These are phyloP conservation scores for Singerocomus inundabilis DNA, from an alignment of 1,284 basidiomycete genomes.

Conservation along the genomic window DNA sequence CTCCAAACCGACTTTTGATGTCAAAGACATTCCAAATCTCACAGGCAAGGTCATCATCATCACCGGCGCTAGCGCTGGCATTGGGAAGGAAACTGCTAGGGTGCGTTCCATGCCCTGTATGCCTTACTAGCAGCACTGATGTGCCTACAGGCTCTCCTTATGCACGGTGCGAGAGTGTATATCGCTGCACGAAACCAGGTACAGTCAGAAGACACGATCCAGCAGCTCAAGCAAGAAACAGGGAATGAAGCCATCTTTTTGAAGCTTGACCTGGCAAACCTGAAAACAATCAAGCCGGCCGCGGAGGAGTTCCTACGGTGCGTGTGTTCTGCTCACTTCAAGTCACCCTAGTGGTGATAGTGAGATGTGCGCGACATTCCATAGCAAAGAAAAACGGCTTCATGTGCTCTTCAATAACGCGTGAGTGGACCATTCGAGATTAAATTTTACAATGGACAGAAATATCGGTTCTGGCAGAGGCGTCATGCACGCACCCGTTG, in stretches of 20 bases:
- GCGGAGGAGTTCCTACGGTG: constrained; percentile 48
- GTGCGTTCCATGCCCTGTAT: background rate
- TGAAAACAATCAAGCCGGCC: constrained; percentile 46
- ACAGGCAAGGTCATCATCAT: constrained; percentile 30
- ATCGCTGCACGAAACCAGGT: constrained; percentile 48
- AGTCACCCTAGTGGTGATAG: background rate
- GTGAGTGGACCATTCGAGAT: constrained; percentile 12
- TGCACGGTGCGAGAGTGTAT: constrained; percentile 58
- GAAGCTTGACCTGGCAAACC: constrained; percentile 53
- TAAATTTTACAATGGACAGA: background rate
- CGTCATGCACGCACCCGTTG: constrained; percentile 47
- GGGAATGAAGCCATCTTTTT: constrained; percentile 48
- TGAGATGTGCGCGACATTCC: background rate
- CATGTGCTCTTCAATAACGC: constrained; percentile 30
- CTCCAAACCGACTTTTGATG: constrained; percentile 13
- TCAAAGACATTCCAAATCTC: constrained; percentile 29
- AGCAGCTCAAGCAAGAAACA: constrained; percentile 42
- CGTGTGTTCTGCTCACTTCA: background rate
- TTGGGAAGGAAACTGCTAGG: constrained; percentile 25
- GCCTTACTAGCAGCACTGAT: background rate
- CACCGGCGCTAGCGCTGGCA: constrained; percentile 29
- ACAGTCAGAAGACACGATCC: constrained; percentile 48
- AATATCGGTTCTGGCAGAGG: constrained; percentile 43
- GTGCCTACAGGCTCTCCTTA: constrained; percentile 41
- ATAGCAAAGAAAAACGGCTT: constrained; percentile 39